Conservation (phyloP, 129 eudicot genomes). For the Kitagawia praeruptora region DNA sequence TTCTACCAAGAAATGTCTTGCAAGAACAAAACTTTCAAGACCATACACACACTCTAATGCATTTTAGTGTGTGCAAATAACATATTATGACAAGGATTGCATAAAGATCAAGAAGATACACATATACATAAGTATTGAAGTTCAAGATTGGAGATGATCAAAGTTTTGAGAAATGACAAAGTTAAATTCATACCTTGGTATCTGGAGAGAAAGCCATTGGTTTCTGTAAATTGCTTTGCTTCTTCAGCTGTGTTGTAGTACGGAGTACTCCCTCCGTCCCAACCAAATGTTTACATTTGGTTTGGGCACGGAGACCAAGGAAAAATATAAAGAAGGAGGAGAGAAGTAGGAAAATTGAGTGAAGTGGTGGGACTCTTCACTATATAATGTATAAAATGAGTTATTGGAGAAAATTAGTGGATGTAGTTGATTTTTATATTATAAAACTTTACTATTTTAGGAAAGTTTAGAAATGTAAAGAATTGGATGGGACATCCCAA, state of each 20-base stretch:
- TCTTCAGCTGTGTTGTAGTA: not conserved
- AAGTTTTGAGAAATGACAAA: not conserved
- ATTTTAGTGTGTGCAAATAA: not conserved
- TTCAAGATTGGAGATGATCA: not conserved
- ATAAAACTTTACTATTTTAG: no score
- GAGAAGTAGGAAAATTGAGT: no score
- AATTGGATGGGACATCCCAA: no score
- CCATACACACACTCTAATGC: not conserved
- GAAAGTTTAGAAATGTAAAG: no score
- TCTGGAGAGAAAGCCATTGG: conserved; percentile 8
- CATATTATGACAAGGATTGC: not conserved
- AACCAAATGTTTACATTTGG: no score
- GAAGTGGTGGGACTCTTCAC: no score
- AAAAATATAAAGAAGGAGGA: no score
- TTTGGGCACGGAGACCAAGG: no score
- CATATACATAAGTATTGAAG: not conserved
- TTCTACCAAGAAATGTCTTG: not conserved
- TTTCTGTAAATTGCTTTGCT: not conserved
- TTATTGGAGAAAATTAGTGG: no score
- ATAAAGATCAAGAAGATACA: not conserved
- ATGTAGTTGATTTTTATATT: no score
- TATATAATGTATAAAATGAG: no score
- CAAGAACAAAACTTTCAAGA: not conserved
- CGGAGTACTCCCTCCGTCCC: no score
- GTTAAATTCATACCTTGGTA: conserved; percentile 2